Evolutionary conservation across 768 basidiomycete genomes (phyloP).

Genomic region (Termitomyces sp.): DNA sequence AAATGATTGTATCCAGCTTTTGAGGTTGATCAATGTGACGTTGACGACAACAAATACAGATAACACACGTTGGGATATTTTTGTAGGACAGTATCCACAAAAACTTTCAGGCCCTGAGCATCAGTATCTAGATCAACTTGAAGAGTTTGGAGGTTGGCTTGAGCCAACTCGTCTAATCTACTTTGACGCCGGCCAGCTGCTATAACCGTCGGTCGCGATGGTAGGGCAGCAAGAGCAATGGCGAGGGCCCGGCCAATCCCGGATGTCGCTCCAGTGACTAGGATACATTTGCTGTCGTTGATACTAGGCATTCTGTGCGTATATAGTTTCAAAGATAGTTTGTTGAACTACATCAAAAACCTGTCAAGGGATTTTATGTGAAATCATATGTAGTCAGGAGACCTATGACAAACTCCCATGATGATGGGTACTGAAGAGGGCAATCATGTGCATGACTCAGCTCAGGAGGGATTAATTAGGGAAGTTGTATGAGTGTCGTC

Average conservation of each 20-base stretch:
- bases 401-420: not conserved
- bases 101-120: conserved; percentile 31
- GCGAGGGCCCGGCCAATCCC: conserved; percentile 57
- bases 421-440: not conserved
- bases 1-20: conserved; percentile 52
- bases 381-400: not conserved
- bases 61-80: conserved; percentile 43
- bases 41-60: not conserved
- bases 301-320: not conserved
- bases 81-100: conserved; percentile 34
- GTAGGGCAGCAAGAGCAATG: conserved; percentile 39
- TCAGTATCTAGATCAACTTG: conserved; percentile 40
- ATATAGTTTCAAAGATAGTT: not conserved
- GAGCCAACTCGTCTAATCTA: conserved; percentile 44
- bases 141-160: conserved; percentile 34
- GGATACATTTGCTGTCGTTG: conserved; percentile 22
- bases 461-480: not conserved
- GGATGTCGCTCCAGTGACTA: conserved; percentile 34
- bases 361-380: not conserved
- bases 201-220: conserved; percentile 44
- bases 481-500: not conserved
- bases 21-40: not conserved
- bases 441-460: conserved; percentile 1
- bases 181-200: conserved; percentile 47
- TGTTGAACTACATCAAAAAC: not conserved